Evolutionary conservation across 441 rosid genomes (phyloP).

Genomic region (Eugenia klotzschiana): DNA sequence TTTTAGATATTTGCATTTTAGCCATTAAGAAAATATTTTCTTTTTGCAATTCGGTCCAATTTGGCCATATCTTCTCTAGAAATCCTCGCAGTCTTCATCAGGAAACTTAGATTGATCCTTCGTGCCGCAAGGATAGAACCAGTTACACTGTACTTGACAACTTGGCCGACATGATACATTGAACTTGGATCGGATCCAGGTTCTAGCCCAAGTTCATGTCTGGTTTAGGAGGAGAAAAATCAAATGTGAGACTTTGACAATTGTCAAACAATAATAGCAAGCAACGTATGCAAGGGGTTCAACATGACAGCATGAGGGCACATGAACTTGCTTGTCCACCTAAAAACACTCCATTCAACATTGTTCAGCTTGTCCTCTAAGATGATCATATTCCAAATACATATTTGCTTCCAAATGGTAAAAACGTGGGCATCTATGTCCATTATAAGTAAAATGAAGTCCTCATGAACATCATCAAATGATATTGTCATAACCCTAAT

Average conservation of each 20-base stretch:
- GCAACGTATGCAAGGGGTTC: background rate
- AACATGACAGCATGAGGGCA: background rate
- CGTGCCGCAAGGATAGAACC: constrained; percentile 52
- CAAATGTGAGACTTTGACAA: constrained; percentile 1
- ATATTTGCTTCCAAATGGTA: background rate
- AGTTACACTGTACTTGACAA: constrained; percentile 84
- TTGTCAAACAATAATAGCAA: background rate
- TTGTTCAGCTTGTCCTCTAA: background rate
- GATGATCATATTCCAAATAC: background rate
- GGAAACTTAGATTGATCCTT: constrained; percentile 78
- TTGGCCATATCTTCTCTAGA: no score
- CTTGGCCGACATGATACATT: constrained; percentile 81
- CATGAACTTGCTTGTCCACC: background rate
- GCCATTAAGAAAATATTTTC: no score
- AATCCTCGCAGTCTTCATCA: constrained; percentile 73
- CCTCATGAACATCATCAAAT: background rate
- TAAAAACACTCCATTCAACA: background rate
- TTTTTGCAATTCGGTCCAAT: no score
- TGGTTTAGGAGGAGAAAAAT: constrained; percentile 24
- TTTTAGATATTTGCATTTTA: no score
- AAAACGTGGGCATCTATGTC: background rate
- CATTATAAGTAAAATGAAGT: background rate
- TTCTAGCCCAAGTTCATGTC: constrained; percentile 89
- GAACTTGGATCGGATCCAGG: constrained; percentile 61
- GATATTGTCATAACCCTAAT: background rate